Percentiles rank a stretch among this genome's conserved stretches.
Conservation (phyloP, 768 basidiomycete species). For the Pholiota molesta region DNA sequence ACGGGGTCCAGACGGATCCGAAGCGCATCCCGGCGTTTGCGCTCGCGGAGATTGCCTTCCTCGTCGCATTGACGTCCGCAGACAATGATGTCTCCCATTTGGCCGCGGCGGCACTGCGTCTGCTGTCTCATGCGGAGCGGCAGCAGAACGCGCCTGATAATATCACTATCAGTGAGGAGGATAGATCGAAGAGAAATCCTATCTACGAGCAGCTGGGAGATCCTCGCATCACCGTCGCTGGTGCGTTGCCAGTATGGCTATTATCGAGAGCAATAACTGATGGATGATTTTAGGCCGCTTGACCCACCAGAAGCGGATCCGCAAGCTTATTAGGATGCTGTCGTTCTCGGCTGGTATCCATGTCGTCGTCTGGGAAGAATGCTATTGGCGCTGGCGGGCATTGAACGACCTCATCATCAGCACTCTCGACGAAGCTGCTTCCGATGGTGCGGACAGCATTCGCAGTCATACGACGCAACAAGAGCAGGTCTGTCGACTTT, state of each 20-base stretch:
- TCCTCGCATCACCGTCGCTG: constrained; percentile 67
- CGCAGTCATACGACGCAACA: constrained; percentile 1
- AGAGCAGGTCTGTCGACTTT: constrained; percentile 5
- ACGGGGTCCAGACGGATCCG: constrained; percentile 50
- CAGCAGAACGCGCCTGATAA: constrained; percentile 59
- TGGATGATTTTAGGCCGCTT: constrained; percentile 57
- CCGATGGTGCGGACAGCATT: constrained; percentile 28
- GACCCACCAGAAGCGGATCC: constrained; percentile 78
- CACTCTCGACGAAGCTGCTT: constrained; percentile 31
- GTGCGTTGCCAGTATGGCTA: constrained; percentile 40
- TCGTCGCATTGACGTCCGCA: constrained; percentile 71
- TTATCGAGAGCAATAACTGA: constrained; percentile 6
- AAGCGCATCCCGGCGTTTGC: constrained; percentile 65
- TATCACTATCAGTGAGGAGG: constrained; percentile 56
- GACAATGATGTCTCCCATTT: constrained; percentile 67
- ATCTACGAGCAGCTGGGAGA: constrained; percentile 83
- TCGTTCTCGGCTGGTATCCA: constrained; percentile 68
- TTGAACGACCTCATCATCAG: constrained; percentile 63
- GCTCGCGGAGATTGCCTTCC: constrained; percentile 71
- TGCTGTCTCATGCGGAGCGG: constrained; percentile 69
- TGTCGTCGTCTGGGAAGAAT: constrained; percentile 82
- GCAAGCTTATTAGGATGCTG: constrained; percentile 68
- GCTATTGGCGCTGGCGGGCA: constrained; percentile 73
- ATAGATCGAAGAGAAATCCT: constrained; percentile 67
- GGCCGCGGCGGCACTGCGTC: constrained; percentile 70